Percentiles rank a stretch among this genome's conserved stretches.
Conservation (phyloP, 345 rosid genomes). For the Psidium guajava region DNA sequence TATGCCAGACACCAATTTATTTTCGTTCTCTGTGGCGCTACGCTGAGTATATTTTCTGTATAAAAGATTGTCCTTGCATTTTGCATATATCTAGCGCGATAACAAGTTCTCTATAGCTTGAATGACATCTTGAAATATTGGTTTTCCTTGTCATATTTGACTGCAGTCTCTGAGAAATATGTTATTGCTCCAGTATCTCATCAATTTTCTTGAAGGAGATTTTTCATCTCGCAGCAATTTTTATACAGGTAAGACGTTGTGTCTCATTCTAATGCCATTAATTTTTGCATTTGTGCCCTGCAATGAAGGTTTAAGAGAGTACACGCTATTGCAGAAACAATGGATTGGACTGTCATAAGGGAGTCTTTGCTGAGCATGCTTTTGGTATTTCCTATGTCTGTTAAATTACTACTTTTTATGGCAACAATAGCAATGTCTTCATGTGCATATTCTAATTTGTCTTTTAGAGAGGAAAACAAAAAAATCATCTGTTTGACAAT, state of each 20-base stretch:
- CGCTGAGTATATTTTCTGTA: not conserved
- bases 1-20: not conserved
- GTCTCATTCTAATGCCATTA: not conserved
- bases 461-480: not conserved
- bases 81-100: not conserved
- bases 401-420: not conserved
- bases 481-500: not conserved
- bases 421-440: not conserved
- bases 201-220: constrained; percentile 57
- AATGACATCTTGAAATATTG: not conserved
- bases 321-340: constrained; percentile 41
- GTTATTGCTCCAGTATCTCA: constrained; percentile 70
- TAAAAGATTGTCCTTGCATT: not conserved
- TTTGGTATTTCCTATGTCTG: constrained; percentile 36
- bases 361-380: constrained; percentile 60
- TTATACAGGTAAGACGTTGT: constrained; percentile 29
- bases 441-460: not conserved
- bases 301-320: not conserved
- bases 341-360: constrained; percentile 58
- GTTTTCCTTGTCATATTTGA: not conserved
- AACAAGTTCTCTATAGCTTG: not conserved
- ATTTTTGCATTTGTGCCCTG: not conserved
- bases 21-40: not conserved
- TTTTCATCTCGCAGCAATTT: constrained; percentile 33
- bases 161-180: constrained; percentile 49